Percentiles rank a stretch among this genome's conserved stretches.
phyloP scores from a whole-genome alignment of 164 flowering plant species.

The Liquidambar formosana region DNA sequence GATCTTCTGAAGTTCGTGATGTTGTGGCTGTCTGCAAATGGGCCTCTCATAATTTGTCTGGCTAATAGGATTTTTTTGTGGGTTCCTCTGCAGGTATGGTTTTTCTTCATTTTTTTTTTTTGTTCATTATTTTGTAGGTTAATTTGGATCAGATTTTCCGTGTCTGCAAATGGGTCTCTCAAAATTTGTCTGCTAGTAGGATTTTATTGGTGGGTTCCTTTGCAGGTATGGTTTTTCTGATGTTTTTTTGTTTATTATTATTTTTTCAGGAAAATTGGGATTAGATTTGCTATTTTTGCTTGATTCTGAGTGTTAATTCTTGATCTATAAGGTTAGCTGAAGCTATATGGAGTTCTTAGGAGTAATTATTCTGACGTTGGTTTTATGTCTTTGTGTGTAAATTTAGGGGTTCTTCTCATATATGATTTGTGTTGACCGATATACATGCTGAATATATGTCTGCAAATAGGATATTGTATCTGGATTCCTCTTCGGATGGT shows the following conservation, averaged over 20 bases:
- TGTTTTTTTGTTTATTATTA: too few relatives aligned
- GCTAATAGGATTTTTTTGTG: neutral
- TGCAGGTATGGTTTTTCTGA: too few relatives aligned
- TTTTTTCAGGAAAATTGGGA: neutral
- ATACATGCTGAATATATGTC: too few relatives aligned
- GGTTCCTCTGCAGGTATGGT: neutral
- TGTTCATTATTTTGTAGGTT: too few relatives aligned
- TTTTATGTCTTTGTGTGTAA: neutral
- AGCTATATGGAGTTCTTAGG: neutral
- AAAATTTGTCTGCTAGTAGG: too few relatives aligned
- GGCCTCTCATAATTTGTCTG: conserved; percentile 38
- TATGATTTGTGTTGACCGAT: neutral
- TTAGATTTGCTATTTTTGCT: neutral
- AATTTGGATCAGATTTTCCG: too few relatives aligned
- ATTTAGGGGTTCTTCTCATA: neutral
- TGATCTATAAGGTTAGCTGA: neutral
- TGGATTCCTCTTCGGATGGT: too few relatives aligned
- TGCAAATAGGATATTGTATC: too few relatives aligned
- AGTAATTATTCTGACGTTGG: neutral
- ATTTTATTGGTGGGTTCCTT: too few relatives aligned
- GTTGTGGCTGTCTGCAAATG: conserved; percentile 67
- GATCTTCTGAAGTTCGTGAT: conserved; percentile 69
- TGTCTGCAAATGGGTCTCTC: too few relatives aligned
- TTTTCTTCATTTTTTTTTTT: too few relatives aligned
- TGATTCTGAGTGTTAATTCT: neutral